These are phyloP conservation scores for Paratinospora sagittata DNA, from an alignment of 164 flowering plant species.

Conservation along the genomic window DNA sequence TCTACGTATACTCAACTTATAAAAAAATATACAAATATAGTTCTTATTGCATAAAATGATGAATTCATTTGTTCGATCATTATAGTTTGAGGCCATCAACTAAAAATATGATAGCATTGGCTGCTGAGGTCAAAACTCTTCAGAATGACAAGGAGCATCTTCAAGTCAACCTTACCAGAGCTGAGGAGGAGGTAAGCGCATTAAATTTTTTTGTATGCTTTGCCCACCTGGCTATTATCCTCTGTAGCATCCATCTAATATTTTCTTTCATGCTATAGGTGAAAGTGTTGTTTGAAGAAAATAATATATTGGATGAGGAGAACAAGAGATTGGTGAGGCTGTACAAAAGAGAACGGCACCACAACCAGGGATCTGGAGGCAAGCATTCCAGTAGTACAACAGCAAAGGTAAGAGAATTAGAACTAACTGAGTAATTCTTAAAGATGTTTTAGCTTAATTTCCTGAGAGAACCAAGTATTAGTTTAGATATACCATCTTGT, in stretches of 20 bases:
- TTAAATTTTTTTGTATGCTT: not conserved
- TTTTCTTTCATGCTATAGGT: conserved; percentile 33
- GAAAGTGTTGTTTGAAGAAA: conserved; percentile 50
- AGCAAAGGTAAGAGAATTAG: conserved; percentile 45
- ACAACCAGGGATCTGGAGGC: conserved; percentile 46
- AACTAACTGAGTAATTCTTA: not conserved
- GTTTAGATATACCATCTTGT: too few relatives aligned
- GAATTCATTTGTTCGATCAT: conserved; percentile 4
- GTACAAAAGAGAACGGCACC: conserved; percentile 32
- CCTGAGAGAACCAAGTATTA: too few relatives aligned
- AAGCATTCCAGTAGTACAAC: conserved; percentile 43
- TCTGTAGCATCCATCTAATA: not conserved
- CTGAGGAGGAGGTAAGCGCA: conserved; percentile 68
- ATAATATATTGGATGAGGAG: conserved; percentile 55
- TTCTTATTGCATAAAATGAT: not conserved
- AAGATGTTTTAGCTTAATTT: not conserved
- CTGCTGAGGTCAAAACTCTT: conserved; percentile 36
- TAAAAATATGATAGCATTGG: conserved; percentile 43
- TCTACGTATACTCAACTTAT: too few relatives aligned
- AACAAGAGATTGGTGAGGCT: conserved; percentile 55
- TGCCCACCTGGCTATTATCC: not conserved
- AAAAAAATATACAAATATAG: too few relatives aligned
- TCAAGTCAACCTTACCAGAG: conserved; percentile 49
- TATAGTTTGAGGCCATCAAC: conserved; percentile 59
- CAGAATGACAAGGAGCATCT: conserved; percentile 60